Evolutionary conservation across 306 rosid genomes (phyloP), one percentile per base, ranked within the genome.

Genomic region (Acacia crassicarpa): DNA sequence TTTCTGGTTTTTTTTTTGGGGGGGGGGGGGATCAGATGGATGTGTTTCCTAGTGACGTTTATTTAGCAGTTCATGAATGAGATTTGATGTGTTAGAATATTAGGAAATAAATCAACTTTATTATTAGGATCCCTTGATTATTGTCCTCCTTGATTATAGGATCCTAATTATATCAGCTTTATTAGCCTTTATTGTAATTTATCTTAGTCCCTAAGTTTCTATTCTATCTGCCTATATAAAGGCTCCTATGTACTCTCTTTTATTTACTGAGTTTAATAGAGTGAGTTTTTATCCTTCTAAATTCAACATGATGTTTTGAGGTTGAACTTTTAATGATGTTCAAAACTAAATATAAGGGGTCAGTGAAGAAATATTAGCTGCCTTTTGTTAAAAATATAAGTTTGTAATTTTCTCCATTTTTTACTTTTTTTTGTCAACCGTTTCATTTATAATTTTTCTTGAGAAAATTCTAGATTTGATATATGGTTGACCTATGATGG

Each of bases 11-110:
- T n/a, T 4, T 49, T 49, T 15, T 16, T 49, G 38, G 38, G 38
- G 38, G 46, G 7, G 56, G 17, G 9, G 2, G 4, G 62, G 11
- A 8, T n/a, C 30, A 3, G 83, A 43, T 69, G 49, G 30, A 67
- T 59, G 46, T 81, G 65, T 67, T 78, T 78, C 67, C 15, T 80
- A 69, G 61, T 82, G 75, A 65, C 65, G 45, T 27, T 72, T 81
- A 65, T 77, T 54, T 71, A 30, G 19, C 58, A 27, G 65, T 38
- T 69, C 72, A 17, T 45, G 46, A 77, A 63, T 65, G 12, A 65
- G 66, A 41, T 63, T 80, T 84, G 48, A 32, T n/a, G n/a, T n/a
- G n/a, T n/a, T n/a, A n/a, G n/a, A n/a, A n/a, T n/a, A n/a, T n/a
- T n/a, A n/a, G n/a, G n/a, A n/a, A n/a, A n/a, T n/a, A n/a, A n/a